Evolutionary conservation across 768 basidiomycete species (phyloP).

Genomic region (Pleurotus djamor): DNA sequence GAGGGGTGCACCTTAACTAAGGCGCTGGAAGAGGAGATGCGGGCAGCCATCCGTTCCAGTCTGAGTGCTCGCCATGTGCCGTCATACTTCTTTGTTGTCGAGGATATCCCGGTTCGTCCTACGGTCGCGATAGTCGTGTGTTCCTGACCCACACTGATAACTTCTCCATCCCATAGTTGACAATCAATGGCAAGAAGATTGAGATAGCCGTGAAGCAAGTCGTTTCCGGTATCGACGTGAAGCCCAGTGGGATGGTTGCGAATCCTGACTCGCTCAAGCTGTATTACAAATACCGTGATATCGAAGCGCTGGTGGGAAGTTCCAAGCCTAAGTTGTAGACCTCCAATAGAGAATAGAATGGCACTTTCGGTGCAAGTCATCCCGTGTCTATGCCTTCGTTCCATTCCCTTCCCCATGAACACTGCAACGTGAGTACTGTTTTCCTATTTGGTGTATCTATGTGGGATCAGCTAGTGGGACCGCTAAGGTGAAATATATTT

Average conservation of each 20-base stretch:
- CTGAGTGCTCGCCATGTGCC: conserved; percentile 79
- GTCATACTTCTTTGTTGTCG: conserved; percentile 57
- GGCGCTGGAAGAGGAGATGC: conserved; percentile 45
- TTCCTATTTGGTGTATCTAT: not conserved
- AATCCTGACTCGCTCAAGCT: conserved; percentile 66
- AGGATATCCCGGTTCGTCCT: conserved; percentile 64
- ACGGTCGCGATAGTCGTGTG: not conserved
- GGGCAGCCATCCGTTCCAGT: conserved; percentile 50
- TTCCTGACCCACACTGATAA: not conserved
- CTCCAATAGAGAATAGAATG: not conserved
- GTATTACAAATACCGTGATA: conserved; percentile 61
- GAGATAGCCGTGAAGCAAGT: conserved; percentile 81
- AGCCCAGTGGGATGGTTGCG: conserved; percentile 73
- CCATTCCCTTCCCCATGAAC: not conserved
- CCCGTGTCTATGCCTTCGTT: not conserved
- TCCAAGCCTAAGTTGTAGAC: conserved; percentile 13
- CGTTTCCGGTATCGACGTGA: conserved; percentile 60
- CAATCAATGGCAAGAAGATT: conserved; percentile 76
- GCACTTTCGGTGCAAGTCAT: not conserved
- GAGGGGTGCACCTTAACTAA: conserved; percentile 40
- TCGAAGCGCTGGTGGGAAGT: conserved; percentile 29
- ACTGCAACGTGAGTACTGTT: no score
- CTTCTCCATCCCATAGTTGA: conserved; percentile 44
- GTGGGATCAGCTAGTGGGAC: not conserved
- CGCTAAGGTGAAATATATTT: not conserved